These are phyloP conservation scores for Solanum piurae DNA, from an alignment of 257 asterid genomes.

Conservation along the genomic window DNA sequence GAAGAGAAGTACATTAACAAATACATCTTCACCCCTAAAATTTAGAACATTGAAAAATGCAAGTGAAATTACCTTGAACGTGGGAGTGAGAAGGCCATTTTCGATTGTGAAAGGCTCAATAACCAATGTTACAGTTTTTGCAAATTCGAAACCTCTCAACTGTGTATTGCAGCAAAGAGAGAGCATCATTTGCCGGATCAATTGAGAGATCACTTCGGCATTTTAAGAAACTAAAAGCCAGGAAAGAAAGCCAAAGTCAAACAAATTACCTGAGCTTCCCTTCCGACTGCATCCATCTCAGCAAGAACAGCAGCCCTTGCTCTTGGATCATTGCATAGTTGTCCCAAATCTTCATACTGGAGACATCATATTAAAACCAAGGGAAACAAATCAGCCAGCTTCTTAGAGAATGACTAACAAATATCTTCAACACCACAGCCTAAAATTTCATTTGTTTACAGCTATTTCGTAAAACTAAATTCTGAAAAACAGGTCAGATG, in stretches of 20 bases:
- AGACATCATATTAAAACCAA: conserved; percentile 1
- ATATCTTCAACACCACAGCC: not conserved
- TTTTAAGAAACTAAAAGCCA: not conserved
- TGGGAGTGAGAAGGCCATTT: conserved; percentile 84
- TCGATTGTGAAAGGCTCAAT: conserved; percentile 79
- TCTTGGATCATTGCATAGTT: conserved; percentile 73
- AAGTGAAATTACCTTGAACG: conserved; percentile 58
- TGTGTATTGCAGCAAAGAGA: conserved; percentile 24
- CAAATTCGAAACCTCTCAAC: conserved; percentile 91
- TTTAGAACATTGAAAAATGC: not conserved
- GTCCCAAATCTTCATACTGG: conserved; percentile 63
- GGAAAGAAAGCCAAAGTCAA: not conserved
- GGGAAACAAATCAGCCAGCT: not conserved
- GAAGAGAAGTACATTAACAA: not conserved
- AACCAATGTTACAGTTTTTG: conserved; percentile 66
- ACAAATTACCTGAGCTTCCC: conserved; percentile 68
- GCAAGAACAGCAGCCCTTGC: conserved; percentile 81
- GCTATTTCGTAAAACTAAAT: not conserved
- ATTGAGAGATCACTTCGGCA: not conserved
- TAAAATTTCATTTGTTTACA: not conserved
- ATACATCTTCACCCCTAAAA: not conserved
- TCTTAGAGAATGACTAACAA: not conserved
- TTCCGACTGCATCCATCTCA: conserved; percentile 81
- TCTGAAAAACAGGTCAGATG: not conserved
- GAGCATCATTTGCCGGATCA: not conserved